Evolutionary conservation across 202 grass and related monocot genomes (phyloP).

Genomic region (Dendrocalamus latiflorus): DNA sequence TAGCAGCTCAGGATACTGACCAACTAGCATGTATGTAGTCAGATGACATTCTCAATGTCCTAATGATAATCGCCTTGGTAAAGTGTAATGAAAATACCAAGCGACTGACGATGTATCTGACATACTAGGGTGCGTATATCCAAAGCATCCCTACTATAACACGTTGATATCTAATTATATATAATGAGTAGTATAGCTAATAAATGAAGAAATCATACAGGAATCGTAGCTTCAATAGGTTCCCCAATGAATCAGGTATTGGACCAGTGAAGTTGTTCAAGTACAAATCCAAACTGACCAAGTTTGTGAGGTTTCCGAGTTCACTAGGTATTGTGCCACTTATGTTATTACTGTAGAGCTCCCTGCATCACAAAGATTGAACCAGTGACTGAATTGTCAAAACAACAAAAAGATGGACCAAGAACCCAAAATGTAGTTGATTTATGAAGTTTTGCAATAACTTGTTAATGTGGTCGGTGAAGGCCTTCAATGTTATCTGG

Average conservation of each 20-base stretch:
- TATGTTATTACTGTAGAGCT: constrained; percentile 98
- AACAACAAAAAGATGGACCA: background rate
- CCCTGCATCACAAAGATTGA: no score
- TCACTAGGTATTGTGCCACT: constrained; percentile 84
- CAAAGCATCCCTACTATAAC: constrained; percentile 3
- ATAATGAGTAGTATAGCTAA: background rate
- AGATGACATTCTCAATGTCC: background rate
- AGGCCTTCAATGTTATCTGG: background rate
- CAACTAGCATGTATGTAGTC: background rate
- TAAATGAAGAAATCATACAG: constrained; percentile 53
- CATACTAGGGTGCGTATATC: background rate
- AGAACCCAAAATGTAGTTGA: background rate
- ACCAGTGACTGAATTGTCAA: background rate
- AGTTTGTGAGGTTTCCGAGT: constrained; percentile 87
- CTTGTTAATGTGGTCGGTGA: background rate
- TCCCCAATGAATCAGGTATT: constrained; percentile 82
- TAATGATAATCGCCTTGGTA: background rate
- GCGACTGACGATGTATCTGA: background rate
- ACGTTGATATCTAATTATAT: background rate
- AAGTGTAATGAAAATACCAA: background rate
- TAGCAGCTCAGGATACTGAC: background rate
- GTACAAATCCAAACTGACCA: constrained; percentile 97
- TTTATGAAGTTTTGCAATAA: background rate
- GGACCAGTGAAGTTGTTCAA: constrained; percentile 79
- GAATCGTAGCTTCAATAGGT: constrained; percentile 85